phyloP scores from a whole-genome alignment of 1,284 basidiomycete genomes.

The Naganishia liquefaciens region DNA sequence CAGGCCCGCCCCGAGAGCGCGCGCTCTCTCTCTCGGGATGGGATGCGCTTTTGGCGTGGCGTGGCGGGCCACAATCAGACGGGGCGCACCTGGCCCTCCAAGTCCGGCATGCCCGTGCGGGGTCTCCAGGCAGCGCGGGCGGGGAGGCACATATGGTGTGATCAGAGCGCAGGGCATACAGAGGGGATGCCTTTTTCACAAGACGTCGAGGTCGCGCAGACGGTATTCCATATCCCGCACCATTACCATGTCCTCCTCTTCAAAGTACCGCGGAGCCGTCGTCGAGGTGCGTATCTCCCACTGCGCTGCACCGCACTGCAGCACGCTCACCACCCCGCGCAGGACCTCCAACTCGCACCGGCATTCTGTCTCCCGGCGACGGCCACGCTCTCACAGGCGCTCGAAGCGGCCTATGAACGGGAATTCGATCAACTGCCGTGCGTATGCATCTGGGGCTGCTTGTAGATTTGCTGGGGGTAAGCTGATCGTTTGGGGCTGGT shows the following conservation, averaged over 20 bases:
- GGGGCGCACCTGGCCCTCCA: background rate
- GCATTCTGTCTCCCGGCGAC: conserved; percentile 76
- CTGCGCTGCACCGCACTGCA: conserved; percentile 9
- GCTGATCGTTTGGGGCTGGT: background rate
- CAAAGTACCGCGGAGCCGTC: conserved; percentile 35
- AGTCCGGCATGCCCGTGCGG: conserved; percentile 10
- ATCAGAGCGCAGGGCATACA: too few species aligned
- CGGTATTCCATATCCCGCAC: too few species aligned
- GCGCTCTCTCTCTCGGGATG: too few species aligned
- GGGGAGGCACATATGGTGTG: background rate
- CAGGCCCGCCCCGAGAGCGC: too few species aligned
- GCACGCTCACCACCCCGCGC: conserved; percentile 24
- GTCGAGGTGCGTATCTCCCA: conserved; percentile 56
- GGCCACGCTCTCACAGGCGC: conserved; percentile 70
- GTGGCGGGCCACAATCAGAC: too few species aligned
- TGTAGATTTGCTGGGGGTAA: background rate
- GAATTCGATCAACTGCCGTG: conserved; percentile 90
- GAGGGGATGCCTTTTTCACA: too few species aligned
- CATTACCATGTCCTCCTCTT: conserved; percentile 3
- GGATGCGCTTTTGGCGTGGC: conserved; percentile 2
- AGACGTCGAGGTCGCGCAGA: too few species aligned
- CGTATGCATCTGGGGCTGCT: conserved; percentile 38
- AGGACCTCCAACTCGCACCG: conserved; percentile 86
- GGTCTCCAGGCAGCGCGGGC: background rate
- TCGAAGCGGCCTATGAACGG: conserved; percentile 82